A percentile compares a stretch with the other conserved stretches of the same genome.
Conservation (phyloP, 768 basidiomycete species). For the Xerocomus spinulosus region DNA sequence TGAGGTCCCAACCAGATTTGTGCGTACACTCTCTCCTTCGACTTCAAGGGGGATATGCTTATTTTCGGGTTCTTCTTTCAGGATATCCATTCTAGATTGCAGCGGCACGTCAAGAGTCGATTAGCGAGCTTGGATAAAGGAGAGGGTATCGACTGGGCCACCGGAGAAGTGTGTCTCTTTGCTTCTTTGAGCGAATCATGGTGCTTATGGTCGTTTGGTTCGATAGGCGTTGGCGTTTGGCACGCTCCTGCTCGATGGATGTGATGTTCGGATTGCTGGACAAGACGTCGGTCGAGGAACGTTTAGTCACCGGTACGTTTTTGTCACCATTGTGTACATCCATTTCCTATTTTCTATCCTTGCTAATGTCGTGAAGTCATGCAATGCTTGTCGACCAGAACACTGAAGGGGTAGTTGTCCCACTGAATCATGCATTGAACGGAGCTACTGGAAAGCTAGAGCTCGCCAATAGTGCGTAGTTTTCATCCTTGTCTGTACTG, state of each 20-base stretch:
- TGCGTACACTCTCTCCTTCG: slow-evolving; percentile 35
- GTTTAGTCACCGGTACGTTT: slow-evolving; percentile 66
- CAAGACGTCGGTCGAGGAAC: slow-evolving; percentile 92
- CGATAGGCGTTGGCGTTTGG: slow-evolving; percentile 89
- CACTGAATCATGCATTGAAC: slow-evolving; percentile 64
- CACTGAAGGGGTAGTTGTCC: slow-evolving; percentile 74
- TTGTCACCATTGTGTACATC: not conserved
- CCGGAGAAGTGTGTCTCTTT: slow-evolving; percentile 62
- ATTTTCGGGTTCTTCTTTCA: slow-evolving; percentile 26
- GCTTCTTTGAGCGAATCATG: too few relatives aligned
- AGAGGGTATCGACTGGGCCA: slow-evolving; percentile 81
- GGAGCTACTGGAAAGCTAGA: slow-evolving; percentile 66
- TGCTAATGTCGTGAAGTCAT: slow-evolving; percentile 42
- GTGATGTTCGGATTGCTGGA: slow-evolving; percentile 83
- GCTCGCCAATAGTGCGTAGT: slow-evolving; percentile 73
- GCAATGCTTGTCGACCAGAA: slow-evolving; percentile 91
- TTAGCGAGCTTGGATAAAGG: slow-evolving; percentile 64
- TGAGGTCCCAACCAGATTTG: slow-evolving; percentile 52
- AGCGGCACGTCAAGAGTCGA: slow-evolving; percentile 74
- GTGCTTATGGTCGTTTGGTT: too few relatives aligned
- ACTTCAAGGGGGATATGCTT: too few relatives aligned
- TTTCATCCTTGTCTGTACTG: not conserved
- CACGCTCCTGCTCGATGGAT: slow-evolving; percentile 75
- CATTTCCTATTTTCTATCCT: not conserved
- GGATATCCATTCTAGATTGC: slow-evolving; percentile 77